Conservation (phyloP, 2,329 filamentous ascomycete genomes). For the Fusarium longipes region DNA sequence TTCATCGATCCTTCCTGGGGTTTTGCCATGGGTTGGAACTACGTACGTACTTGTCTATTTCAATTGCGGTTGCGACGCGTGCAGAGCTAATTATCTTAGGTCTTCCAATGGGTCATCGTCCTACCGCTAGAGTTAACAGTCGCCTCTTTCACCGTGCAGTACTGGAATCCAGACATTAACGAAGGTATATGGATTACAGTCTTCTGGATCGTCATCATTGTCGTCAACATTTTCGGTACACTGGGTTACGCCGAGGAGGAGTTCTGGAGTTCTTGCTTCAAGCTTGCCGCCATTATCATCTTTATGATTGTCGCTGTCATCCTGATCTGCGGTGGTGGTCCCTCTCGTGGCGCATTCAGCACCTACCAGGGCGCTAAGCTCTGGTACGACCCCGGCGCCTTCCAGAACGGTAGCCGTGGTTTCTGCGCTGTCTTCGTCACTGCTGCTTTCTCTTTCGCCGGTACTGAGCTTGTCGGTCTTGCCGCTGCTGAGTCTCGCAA, state of each 20-base stretch:
- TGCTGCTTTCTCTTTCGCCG: slow-evolving; percentile 75
- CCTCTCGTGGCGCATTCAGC: slow-evolving; percentile 55
- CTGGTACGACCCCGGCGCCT: slow-evolving; percentile 58
- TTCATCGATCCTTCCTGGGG: slow-evolving; percentile 72
- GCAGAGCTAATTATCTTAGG: slow-evolving; percentile 19
- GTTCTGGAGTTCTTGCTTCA: slow-evolving; percentile 66
- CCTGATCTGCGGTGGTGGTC: slow-evolving; percentile 68
- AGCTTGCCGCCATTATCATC: slow-evolving; percentile 66
- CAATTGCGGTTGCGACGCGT: rapidly evolving
- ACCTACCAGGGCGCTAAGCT: slow-evolving; percentile 57
- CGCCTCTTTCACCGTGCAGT: slow-evolving; percentile 61
- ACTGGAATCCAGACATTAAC: slow-evolving; percentile 61
- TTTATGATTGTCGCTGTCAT: slow-evolving; percentile 72
- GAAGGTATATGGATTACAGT: slow-evolving; percentile 65
- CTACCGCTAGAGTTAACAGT: slow-evolving; percentile 64
- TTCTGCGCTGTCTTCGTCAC: slow-evolving; percentile 77
- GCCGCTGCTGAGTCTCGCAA: slow-evolving; percentile 76
- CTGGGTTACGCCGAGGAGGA: slow-evolving; percentile 66
- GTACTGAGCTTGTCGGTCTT: slow-evolving; percentile 76
- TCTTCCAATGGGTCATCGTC: slow-evolving; percentile 63
- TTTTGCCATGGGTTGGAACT: slow-evolving; percentile 63
- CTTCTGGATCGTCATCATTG: slow-evolving; percentile 61
- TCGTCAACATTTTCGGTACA: slow-evolving; percentile 67
- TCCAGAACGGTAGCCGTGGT: slow-evolving; percentile 76
- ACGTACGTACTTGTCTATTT: slow-evolving; percentile 25